These are phyloP conservation scores for Plasmodium sp. DNA, from an alignment of 169 alveolate species.

Conservation along the genomic window DNA sequence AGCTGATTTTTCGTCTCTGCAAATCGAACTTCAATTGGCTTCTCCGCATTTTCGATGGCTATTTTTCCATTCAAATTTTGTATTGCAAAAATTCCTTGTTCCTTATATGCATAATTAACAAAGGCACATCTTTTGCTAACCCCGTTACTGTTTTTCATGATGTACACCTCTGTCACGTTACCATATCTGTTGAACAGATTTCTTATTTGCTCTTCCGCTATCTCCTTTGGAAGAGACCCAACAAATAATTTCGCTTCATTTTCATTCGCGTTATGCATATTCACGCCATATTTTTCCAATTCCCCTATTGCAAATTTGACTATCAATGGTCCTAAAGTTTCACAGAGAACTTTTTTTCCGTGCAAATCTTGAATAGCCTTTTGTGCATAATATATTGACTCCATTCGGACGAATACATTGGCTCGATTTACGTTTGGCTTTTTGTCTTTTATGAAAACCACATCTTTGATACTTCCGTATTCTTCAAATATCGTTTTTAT, in stretches of 20 bases:
- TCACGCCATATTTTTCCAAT: slow-evolving; percentile 87
- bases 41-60: slow-evolving; percentile 84
- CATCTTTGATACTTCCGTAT: slow-evolving; percentile 90
- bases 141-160: slow-evolving; percentile 89
- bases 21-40: slow-evolving; percentile 92
- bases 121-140: slow-evolving; percentile 91
- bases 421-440: slow-evolving; percentile 87
- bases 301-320: slow-evolving; percentile 93
- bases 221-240: slow-evolving; percentile 89
- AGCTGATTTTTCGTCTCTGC: slow-evolving; percentile 86
- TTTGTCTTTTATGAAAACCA: slow-evolving; percentile 86
- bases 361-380: slow-evolving; percentile 90
- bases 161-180: slow-evolving; percentile 88
- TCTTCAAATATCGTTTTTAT: slow-evolving; percentile 85
- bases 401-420: slow-evolving; percentile 87
- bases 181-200: slow-evolving; percentile 88
- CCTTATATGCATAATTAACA: slow-evolving; percentile 89
- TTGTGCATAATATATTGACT: slow-evolving; percentile 91
- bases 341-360: slow-evolving; percentile 83
- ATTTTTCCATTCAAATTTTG: slow-evolving; percentile 84
- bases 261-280: slow-evolving; percentile 84
- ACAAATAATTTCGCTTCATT: slow-evolving; percentile 92
- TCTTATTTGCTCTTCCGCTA: slow-evolving; percentile 86
- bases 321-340: slow-evolving; percentile 87
- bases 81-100: slow-evolving; percentile 91